Evolutionary conservation across 768 basidiomycete species (phyloP), one percentile per base, ranked within the genome.

Genomic region (Trametes cubensis): DNA sequence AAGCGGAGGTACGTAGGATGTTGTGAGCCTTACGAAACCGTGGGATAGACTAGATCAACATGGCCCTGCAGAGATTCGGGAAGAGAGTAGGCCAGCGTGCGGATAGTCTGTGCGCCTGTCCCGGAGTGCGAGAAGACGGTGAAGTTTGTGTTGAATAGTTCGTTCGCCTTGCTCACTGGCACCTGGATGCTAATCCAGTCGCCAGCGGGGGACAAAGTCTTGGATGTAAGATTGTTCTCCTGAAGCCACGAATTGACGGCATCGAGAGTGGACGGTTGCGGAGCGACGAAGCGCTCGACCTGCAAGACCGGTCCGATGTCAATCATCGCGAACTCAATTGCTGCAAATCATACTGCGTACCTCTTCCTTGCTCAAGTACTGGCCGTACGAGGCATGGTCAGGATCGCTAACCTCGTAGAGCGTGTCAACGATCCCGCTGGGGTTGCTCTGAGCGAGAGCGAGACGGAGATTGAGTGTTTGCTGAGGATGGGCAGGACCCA

Each of bases 71-170:
- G 68, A 3, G 62, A 62, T 11, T 66, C 47, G 17, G 78, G 78
- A n/a, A 79, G 54, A 10, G 78, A 77, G 64, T 76, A 77, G 10
- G 66, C 60, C n/a, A 79, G 70, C 1, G 78, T 78, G 39, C 77
- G 72, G 45, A 77, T 63, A 23, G 66, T 59, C 39, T 70, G 45
- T 39, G 49, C 63, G 42, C 75, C 74, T 44, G 71, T 73, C 1
- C 55, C 61, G 15, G 49, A 17, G 57, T 78, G 73, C 50, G 58
- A 67, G 64, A 77, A 79, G 5, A 72, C 58, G 3, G 65, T 55
- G 69, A 74, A 79, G 41, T 73, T 69, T 34, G 78, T 70, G 44
- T 65, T 63, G 40, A 79, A 67, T 41, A 79, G 57, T 13, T 62
- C 57, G 61, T 77, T 77, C 3, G 77, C 77, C 54, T 69, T 67